Conservation (phyloP, 208 protist genomes). For the Crithidia mellificae region DNA sequence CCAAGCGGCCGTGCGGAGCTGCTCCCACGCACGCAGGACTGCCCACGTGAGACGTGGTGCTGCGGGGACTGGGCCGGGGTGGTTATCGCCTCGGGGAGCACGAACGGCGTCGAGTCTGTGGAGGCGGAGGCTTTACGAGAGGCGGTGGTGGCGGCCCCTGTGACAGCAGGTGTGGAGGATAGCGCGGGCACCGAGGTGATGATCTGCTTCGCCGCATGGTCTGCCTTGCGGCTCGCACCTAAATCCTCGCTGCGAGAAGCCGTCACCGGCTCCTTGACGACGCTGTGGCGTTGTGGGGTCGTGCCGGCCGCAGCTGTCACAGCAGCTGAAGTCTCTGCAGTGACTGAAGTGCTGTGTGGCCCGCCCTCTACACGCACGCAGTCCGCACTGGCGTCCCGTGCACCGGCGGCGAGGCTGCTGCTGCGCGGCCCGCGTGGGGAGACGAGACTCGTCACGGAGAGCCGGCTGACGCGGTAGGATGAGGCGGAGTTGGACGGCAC, state of each 20-base stretch:
- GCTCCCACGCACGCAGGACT: background rate
- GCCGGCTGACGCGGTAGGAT: background rate
- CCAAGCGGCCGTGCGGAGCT: background rate
- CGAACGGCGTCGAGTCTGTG: background rate
- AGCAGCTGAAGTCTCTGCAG: background rate
- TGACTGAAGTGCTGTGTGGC: background rate
- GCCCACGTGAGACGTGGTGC: slow-evolving; percentile 4
- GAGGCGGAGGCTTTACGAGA: background rate
- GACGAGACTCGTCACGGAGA: slow-evolving; percentile 7
- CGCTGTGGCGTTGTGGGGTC: background rate
- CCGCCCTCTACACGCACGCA: slow-evolving; percentile 2
- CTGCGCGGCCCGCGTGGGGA: slow-evolving; percentile 4
- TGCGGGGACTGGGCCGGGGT: background rate
- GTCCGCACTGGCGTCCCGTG: slow-evolving; percentile 1
- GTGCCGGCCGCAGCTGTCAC: no score
- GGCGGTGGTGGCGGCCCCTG: background rate
- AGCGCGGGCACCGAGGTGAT: background rate
- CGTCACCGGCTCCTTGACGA: background rate
- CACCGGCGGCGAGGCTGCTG: background rate
- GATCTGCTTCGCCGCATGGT: background rate
- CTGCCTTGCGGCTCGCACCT: background rate
- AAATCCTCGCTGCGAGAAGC: background rate
- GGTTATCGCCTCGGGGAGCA: background rate
- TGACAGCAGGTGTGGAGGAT: no score
- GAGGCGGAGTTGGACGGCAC: slow-evolving; percentile 1